Percentiles rank a stretch among this genome's conserved stretches.
phyloP scores from a whole-genome alignment of 305 asterid genomes.

The Striga hermonthica region DNA sequence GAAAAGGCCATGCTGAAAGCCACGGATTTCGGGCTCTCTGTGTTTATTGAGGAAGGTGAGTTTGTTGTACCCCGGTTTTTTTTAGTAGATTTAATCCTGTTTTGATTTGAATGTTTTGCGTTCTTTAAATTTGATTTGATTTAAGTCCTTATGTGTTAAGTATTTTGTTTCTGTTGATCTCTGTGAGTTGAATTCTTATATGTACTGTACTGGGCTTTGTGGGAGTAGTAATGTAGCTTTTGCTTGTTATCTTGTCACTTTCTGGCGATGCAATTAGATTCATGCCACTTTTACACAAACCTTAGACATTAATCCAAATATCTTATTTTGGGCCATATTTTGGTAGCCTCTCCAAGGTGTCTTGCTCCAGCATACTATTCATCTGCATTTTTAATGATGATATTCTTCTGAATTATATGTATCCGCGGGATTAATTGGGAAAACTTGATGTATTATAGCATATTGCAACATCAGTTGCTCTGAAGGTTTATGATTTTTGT shows the following conservation, averaged over 20 bases:
- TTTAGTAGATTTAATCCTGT: conserved; percentile 11
- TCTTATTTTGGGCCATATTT: too few species aligned
- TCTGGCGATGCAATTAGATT: too few species aligned
- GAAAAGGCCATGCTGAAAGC: conserved; percentile 55
- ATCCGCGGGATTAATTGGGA: too few species aligned
- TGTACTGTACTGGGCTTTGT: neutral
- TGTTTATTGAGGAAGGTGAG: conserved; percentile 63
- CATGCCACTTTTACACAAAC: too few species aligned
- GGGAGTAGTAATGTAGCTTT: too few species aligned
- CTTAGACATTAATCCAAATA: too few species aligned
- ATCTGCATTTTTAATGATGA: neutral
- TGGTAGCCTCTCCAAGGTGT: too few species aligned
- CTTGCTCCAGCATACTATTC: too few species aligned
- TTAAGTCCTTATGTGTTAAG: conserved; percentile 2
- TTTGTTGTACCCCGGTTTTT: neutral
- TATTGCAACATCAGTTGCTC: neutral
- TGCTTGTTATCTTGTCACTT: too few species aligned
- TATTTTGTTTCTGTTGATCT: neutral
- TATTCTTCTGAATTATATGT: too few species aligned
- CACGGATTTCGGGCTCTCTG: conserved; percentile 66
- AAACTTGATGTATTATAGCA: too few species aligned
- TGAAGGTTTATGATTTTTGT: neutral
- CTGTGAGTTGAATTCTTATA: neutral
- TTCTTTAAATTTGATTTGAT: conserved; percentile 6
- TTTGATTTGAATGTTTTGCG: neutral